These are phyloP conservation scores for Boletus fagicola DNA, from an alignment of 768 basidiomycete genomes.

Conservation along the genomic window DNA sequence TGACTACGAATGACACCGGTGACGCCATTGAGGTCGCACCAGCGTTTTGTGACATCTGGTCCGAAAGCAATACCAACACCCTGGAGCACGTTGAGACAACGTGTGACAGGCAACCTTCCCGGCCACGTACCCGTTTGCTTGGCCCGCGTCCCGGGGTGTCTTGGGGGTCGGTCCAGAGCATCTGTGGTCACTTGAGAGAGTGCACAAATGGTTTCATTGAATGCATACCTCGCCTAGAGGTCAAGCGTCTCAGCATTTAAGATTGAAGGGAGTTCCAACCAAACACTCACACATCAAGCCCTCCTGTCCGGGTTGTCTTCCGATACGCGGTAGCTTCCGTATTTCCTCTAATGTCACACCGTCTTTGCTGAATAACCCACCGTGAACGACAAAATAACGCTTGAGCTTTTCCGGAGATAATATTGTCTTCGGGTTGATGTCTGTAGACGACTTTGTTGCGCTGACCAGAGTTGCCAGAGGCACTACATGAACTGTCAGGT, in stretches of 20 bases:
- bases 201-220: background rate
- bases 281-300: conserved; percentile 83
- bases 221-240: conserved; percentile 58
- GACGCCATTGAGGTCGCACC: conserved; percentile 85
- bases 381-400: conserved; percentile 94
- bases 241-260: conserved; percentile 9
- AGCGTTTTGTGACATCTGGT: conserved; percentile 85
- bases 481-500: conserved; percentile 48
- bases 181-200: conserved; percentile 39
- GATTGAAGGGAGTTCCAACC: conserved; percentile 1
- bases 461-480: conserved; percentile 85
- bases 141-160: conserved; percentile 86
- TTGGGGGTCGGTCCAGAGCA: conserved; percentile 97
- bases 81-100: conserved; percentile 37
- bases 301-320: conserved; percentile 89
- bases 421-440: conserved; percentile 49
- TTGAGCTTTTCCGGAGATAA: conserved; percentile 80
- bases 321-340: conserved; percentile 81
- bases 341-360: conserved; percentile 93
- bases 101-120: conserved; percentile 3
- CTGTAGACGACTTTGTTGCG: conserved; percentile 58
- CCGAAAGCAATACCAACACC: conserved; percentile 97
- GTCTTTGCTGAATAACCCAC: conserved; percentile 94
- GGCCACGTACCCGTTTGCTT: conserved; percentile 80
- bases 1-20: conserved; percentile 92